Percentiles rank a stretch among this genome's conserved stretches.
Conservation (phyloP, 2,329 filamentous ascomycete genomes). For the Fonsecaea pedrosoi region DNA sequence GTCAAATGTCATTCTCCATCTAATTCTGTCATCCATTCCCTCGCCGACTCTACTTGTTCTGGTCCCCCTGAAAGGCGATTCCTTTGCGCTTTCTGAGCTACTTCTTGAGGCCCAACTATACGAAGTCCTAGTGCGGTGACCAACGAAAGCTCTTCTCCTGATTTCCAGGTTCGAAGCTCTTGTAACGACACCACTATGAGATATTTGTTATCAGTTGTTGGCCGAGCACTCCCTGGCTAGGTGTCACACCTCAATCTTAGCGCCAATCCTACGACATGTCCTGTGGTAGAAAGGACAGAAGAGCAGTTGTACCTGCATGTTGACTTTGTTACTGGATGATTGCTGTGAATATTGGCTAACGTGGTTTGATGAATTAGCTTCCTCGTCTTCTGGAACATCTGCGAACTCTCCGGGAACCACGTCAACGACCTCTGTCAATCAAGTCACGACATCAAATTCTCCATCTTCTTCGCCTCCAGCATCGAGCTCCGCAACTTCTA, state of each 20-base stretch:
- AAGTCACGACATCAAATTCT: neutral
- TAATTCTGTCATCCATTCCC: neutral
- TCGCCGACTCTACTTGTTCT: neutral
- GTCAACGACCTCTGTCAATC: neutral
- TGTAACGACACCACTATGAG: too few species aligned
- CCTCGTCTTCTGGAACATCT: neutral
- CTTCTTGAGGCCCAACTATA: neutral
- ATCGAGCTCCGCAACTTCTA: slow-evolving; percentile 7
- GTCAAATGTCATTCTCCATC: neutral
- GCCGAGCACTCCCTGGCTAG: too few species aligned
- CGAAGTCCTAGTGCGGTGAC: neutral
- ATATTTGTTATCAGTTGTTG: neutral
- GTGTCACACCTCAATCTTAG: neutral
- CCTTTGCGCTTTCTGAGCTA: neutral
- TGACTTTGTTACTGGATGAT: neutral
- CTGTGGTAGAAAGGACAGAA: neutral
- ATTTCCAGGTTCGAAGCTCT: too few species aligned
- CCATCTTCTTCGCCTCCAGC: slow-evolving; percentile 4
- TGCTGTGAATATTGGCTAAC: neutral
- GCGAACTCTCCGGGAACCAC: slow-evolving; percentile 2
- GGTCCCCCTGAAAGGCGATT: neutral
- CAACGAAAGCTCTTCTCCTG: too few species aligned
- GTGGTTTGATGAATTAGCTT: neutral
- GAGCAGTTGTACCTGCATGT: neutral
- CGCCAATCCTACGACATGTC: neutral